Evolutionary conservation across 2,329 filamentous ascomycete genomes (phyloP).

Genomic region (Fusarium neocosmosporiellum): DNA sequence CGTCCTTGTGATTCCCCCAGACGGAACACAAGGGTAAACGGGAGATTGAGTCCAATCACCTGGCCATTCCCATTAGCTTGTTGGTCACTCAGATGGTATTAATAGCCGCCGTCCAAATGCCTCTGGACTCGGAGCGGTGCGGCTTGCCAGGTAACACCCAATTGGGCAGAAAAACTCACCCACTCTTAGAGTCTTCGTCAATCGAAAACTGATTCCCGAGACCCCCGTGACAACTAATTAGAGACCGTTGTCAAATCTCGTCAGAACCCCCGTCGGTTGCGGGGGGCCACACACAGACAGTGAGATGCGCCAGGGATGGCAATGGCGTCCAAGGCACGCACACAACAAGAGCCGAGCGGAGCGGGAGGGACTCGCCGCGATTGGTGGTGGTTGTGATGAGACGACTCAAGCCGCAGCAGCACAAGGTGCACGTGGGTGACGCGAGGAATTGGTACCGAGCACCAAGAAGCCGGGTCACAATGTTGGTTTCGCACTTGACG

Average conservation of each 20-base stretch:
- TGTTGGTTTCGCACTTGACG: slow-evolving; percentile 2
- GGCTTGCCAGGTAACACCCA: slow-evolving; percentile 18
- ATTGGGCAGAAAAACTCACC: slow-evolving; percentile 22
- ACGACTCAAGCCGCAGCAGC: slow-evolving; percentile 37
- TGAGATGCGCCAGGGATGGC: slow-evolving; percentile 29
- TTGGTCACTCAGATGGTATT: slow-evolving; percentile 16
- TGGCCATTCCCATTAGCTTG: background rate
- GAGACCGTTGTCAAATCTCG: slow-evolving; percentile 28
- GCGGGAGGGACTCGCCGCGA: slow-evolving; percentile 37
- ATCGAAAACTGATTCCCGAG: slow-evolving; percentile 35
- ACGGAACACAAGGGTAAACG: slow-evolving; percentile 13
- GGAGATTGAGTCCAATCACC: slow-evolving; percentile 27
- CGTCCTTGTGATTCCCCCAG: slow-evolving; percentile 21
- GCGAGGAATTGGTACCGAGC: slow-evolving; percentile 14
- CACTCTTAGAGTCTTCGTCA: slow-evolving; percentile 13
- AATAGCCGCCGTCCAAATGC: slow-evolving; percentile 27
- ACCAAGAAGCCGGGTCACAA: slow-evolving; percentile 18
- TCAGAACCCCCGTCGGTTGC: slow-evolving; percentile 26
- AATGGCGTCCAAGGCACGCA: slow-evolving; percentile 24
- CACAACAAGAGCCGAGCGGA: slow-evolving; percentile 37
- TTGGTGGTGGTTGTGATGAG: slow-evolving; percentile 43
- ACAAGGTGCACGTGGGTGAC: slow-evolving; percentile 40
- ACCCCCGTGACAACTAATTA: slow-evolving; percentile 27
- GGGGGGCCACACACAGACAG: slow-evolving; percentile 24
- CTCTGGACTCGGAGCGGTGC: slow-evolving; percentile 10